Evolutionary conservation across 2,329 filamentous ascomycete species (phyloP).

Genomic region (Calonectria naviculata): DNA sequence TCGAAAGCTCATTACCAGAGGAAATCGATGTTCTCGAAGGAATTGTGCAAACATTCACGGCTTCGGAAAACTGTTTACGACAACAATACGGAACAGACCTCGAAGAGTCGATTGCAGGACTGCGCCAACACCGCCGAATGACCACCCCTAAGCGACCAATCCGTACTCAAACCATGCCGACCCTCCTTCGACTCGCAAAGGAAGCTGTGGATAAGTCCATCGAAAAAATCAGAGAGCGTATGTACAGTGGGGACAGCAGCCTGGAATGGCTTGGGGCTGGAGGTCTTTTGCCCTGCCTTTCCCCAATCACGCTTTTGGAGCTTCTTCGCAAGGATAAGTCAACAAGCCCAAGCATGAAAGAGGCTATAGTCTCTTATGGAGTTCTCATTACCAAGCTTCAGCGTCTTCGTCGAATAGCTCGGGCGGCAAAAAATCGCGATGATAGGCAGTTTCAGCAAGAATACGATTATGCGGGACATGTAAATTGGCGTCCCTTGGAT

Average conservation of each 20-base stretch:
- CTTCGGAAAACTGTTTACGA: not conserved
- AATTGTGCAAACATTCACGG: not conserved
- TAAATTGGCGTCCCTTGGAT: constrained; percentile 63
- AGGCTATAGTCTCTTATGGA: constrained; percentile 55
- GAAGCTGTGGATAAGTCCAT: not conserved
- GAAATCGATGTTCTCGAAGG: not conserved
- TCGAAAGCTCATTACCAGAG: not conserved
- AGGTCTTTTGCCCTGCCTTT: constrained; percentile 58
- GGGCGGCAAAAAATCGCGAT: constrained; percentile 36
- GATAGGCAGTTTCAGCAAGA: constrained; percentile 54
- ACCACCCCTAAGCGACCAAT: too few relatives aligned
- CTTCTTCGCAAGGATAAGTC: constrained; percentile 50
- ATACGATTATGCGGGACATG: constrained; percentile 59
- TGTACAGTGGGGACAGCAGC: not conserved
- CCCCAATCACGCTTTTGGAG: constrained; percentile 55
- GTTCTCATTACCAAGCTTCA: constrained; percentile 57
- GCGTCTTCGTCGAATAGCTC: constrained; percentile 54
- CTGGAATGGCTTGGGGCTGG: constrained; percentile 53
- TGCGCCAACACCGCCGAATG: not conserved
- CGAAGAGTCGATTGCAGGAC: not conserved
- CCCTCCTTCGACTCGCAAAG: fast-evolving
- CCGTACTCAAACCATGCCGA: too few relatives aligned
- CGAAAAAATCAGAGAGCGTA: not conserved
- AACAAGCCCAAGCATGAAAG: constrained; percentile 51
- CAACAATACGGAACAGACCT: constrained; percentile 2